These are phyloP conservation scores for Neohortaea acidophila DNA, from an alignment of 495 filamentous ascomycete species.

Conservation along the genomic window DNA sequence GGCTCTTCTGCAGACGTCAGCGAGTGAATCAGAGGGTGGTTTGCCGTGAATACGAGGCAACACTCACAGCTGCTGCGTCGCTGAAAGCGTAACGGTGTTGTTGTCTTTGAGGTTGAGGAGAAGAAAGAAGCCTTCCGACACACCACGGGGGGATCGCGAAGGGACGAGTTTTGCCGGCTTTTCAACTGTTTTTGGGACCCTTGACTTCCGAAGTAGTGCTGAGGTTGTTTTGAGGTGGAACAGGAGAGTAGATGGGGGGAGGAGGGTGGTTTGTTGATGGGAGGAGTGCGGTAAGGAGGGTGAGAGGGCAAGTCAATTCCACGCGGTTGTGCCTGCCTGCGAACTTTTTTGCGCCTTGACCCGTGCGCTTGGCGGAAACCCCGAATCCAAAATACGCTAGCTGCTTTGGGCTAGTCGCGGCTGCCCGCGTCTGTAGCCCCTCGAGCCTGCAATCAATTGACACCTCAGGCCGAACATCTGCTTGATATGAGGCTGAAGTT, in stretches of 20 bases:
- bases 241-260: background rate
- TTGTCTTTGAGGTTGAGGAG: no score
- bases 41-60: background rate
- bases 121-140: conserved; percentile 2
- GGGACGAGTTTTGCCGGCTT: conserved; percentile 5
- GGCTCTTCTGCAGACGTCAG: background rate
- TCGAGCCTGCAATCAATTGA: no score
- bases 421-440: no score
- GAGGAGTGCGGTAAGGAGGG: background rate
- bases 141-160: background rate
- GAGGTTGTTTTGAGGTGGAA: background rate
- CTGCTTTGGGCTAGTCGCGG: no score
- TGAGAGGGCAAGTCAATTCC: background rate
- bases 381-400: no score
- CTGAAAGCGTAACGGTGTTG: background rate
- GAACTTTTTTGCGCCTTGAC: background rate
- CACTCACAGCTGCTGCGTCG: conserved; percentile 1
- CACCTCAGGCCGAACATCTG: no score
- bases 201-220: background rate
- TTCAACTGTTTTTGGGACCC: conserved; percentile 6
- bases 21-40: background rate
- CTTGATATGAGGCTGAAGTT: no score
- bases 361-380: background rate
- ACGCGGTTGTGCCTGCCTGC: background rate
- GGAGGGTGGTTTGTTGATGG: background rate